Conservation (phyloP, 257 asterid genomes). For the Fraxinus quadrangulata region DNA sequence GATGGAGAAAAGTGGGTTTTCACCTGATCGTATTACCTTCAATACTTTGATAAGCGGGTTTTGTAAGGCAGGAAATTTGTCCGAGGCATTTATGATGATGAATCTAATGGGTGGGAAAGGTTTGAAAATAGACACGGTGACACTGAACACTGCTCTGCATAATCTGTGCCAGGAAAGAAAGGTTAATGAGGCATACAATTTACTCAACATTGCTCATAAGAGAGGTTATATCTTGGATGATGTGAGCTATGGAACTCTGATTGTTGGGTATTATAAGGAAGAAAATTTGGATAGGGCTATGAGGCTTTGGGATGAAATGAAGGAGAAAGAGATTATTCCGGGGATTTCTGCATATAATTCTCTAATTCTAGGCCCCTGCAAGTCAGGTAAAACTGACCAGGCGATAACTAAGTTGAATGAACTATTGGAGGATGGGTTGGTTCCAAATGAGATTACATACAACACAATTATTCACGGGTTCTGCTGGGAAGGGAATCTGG, state of each 20-base stretch:
- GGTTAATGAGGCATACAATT: conserved; percentile 61
- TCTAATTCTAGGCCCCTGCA: conserved; percentile 75
- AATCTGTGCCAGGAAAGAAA: conserved; percentile 57
- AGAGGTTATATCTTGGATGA: conserved; percentile 79
- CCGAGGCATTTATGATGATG: conserved; percentile 68
- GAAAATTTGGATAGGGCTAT: conserved; percentile 53
- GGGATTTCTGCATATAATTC: conserved; percentile 68
- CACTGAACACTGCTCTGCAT: conserved; percentile 67
- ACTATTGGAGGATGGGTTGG: conserved; percentile 66
- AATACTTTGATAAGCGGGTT: conserved; percentile 71
- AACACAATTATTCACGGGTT: conserved; percentile 83
- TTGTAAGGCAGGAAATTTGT: conserved; percentile 64
- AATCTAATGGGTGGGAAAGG: conserved; percentile 64
- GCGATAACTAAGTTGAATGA: conserved; percentile 66
- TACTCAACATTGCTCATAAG: conserved; percentile 55
- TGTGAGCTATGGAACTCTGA: conserved; percentile 83
- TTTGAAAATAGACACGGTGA: conserved; percentile 74
- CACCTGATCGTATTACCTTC: conserved; percentile 65
- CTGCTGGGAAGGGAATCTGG: conserved; percentile 72
- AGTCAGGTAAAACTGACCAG: conserved; percentile 57
- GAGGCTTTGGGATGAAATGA: conserved; percentile 84
- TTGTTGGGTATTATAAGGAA: conserved; percentile 72
- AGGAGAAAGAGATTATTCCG: conserved; percentile 56
- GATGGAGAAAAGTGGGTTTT: conserved; percentile 67
- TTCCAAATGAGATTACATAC: conserved; percentile 76